A percentile compares a stretch with the other conserved stretches of the same genome.
Evolutionary conservation across 129 eudicot genomes (phyloP).

Genomic region (Deinandra increscens): DNA sequence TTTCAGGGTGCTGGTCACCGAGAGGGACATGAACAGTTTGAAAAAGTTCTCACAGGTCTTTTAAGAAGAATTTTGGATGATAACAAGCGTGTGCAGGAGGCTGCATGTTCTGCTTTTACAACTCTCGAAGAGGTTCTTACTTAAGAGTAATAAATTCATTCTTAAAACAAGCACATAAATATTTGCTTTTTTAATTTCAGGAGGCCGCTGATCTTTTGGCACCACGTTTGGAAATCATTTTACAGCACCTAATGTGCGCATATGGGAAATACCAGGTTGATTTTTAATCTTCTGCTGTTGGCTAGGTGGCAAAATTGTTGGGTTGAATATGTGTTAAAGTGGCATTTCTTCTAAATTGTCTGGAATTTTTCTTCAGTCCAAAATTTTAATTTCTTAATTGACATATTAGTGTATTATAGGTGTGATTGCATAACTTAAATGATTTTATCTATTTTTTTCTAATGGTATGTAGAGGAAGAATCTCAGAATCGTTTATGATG

Average conservation of each 20-base stretch:
- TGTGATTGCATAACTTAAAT: background rate
- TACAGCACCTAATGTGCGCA: conserved; percentile 92
- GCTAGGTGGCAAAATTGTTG: background rate
- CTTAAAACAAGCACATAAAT: background rate
- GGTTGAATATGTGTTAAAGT: background rate
- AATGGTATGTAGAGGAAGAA: conserved; percentile 60
- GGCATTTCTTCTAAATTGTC: background rate
- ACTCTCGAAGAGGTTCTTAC: conserved; percentile 91
- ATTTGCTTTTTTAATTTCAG: conserved; percentile 33
- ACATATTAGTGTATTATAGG: background rate
- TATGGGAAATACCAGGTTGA: conserved; percentile 91
- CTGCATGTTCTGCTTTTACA: conserved; percentile 99
- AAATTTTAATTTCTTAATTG: background rate
- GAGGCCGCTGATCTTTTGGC: conserved; percentile 88
- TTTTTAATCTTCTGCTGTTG: background rate
- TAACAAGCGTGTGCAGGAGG: conserved; percentile 96
- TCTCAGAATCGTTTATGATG: conserved; percentile 95
- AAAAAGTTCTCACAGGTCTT: conserved; percentile 75
- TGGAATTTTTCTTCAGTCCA: background rate
- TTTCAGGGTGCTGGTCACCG: conserved; percentile 63
- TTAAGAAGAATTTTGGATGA: conserved; percentile 83
- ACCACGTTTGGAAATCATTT: conserved; percentile 70
- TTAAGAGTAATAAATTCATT: background rate
- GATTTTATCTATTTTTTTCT: background rate
- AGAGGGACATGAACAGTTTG: conserved; percentile 84